Conservation (phyloP, 2,329 filamentous ascomycete species). For the Xylaria sp. region DNA sequence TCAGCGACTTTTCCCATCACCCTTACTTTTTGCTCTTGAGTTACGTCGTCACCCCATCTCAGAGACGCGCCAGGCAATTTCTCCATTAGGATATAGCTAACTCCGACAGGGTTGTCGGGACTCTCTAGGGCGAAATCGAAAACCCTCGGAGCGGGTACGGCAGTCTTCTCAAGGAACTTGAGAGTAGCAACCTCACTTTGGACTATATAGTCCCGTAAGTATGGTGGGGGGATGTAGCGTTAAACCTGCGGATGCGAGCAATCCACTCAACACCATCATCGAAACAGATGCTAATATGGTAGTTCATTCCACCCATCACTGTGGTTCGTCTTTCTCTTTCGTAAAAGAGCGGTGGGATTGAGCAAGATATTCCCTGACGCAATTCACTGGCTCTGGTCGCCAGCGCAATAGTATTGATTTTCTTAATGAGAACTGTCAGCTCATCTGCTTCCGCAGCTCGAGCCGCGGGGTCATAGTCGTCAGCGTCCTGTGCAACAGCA, state of each 20-base stretch:
- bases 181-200: constrained; percentile 50
- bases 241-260: constrained; percentile 48
- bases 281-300: constrained; percentile 50
- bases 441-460: constrained; percentile 44
- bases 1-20: constrained; percentile 47
- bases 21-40: constrained; percentile 41
- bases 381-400: constrained; percentile 44
- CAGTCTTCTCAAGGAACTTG: constrained; percentile 45
- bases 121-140: constrained; percentile 45
- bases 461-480: constrained; percentile 43
- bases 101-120: constrained; percentile 43
- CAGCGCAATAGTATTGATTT: constrained; percentile 46
- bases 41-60: constrained; percentile 42
- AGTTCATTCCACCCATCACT: constrained; percentile 54
- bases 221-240: constrained; percentile 48
- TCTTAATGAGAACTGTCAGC: constrained; percentile 42
- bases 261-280: constrained; percentile 51
- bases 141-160: constrained; percentile 46
- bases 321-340: constrained; percentile 42
- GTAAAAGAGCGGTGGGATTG: constrained; percentile 45
- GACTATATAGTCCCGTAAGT: constrained; percentile 44
- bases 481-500: constrained; percentile 42
- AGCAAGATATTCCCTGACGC: constrained; percentile 44
- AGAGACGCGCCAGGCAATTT: constrained; percentile 48
- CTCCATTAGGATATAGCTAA: constrained; percentile 50